A percentile compares a stretch with the other conserved stretches of the same genome.
Conservation (phyloP, 768 basidiomycete genomes). For the Pleurotus ostreatus region DNA sequence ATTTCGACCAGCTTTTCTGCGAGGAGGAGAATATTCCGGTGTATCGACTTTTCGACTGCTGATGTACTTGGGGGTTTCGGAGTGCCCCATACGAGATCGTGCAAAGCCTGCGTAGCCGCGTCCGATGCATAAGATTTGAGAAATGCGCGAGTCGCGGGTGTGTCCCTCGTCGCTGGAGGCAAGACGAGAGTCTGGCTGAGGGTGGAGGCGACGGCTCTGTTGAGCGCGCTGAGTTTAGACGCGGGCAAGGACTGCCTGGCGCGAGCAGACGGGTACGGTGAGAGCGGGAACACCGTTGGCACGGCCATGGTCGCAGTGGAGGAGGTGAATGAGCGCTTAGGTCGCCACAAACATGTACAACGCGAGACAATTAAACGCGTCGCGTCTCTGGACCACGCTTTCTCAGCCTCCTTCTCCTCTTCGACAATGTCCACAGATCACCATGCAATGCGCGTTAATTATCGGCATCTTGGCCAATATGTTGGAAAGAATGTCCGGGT, state of each 20-base stretch:
- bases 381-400: too few species aligned
- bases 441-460: conserved; percentile 55
- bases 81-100: conserved; percentile 56
- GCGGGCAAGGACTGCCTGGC: conserved; percentile 46
- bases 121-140: conserved; percentile 57
- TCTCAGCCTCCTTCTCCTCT: too few species aligned
- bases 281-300: conserved; percentile 24
- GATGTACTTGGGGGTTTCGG: conserved; percentile 18
- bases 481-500: conserved; percentile 55
- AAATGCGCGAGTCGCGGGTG: conserved; percentile 41
- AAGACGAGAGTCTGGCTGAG: conserved; percentile 46
- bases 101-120: conserved; percentile 45
- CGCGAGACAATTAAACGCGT: neutral
- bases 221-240: conserved; percentile 46
- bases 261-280: conserved; percentile 51
- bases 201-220: conserved; percentile 41
- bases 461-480: conserved; percentile 49
- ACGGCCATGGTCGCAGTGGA: neutral
- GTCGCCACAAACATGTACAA: neutral
- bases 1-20: conserved; percentile 53
- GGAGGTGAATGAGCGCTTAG: neutral
- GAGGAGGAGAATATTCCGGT: conserved; percentile 46
- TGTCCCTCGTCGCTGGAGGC: conserved; percentile 43
- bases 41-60: conserved; percentile 39
- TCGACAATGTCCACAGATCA: conserved; percentile 14